Evolutionary conservation across 176 grass and related monocot genomes (phyloP), one percentile per base, ranked within the genome.

Genomic region (Eleusine indica): DNA sequence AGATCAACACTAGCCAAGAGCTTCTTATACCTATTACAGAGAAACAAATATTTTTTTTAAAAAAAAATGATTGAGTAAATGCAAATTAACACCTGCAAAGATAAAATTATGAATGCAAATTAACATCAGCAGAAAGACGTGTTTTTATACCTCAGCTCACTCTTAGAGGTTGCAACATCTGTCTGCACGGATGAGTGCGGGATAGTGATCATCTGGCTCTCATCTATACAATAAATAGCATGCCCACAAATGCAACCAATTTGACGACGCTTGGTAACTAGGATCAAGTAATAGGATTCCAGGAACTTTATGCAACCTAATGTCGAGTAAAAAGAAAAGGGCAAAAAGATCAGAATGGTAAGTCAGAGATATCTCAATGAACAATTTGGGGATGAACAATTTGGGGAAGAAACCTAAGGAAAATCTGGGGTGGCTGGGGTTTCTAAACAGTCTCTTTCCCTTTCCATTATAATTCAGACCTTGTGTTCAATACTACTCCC

Each of bases 201-300:
- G 74, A 98, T 87, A 43, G 93, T 90, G 35, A 90, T 89, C 91
- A 98, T 81, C 78, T 95, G 93, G 77, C 89, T 94, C 74, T 95
- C 96, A 72, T 93, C 96, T 82, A 98, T 98, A 62, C 86, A 91
- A 68, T 95, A 98, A 61, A 98, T 93, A 75, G 91, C 87, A 73
- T 98, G 96, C 9, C 96, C 96, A 19, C 93, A 98, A 67, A 98
- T 88, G 77, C 83, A 86, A 28, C 96, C 96, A 61, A 98, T 91
- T 83, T 98, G 96, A 15, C 91, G 87, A 53, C 91, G 88, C 88
- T 92, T 95, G 29, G 93, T 98, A 29, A 98, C 96, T 79, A 98
- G 73, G 82, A 98, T 93, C 90, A 98, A 77, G 81, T 98, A 98
- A 52, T 98, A 98, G 16, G 96, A 94, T 83, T 98, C 96, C 80